Base-by-base conservation (phyloP, 2,329 filamentous ascomycete genomes). In the Epichloe coenophiala region DNA sequence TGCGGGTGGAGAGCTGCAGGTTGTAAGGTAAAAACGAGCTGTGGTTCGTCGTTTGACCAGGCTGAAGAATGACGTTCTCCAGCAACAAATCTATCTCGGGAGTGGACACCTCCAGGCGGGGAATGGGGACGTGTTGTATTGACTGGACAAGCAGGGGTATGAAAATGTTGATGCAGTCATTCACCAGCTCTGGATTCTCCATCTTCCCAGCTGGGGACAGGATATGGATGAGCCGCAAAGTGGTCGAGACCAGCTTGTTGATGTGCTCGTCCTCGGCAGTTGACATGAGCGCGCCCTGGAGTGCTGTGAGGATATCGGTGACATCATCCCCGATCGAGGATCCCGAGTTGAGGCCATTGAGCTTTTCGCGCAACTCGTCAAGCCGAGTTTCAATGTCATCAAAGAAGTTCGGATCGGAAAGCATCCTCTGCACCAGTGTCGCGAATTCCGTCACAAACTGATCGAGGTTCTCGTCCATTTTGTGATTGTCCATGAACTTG, bases 61-160 rank as follows among this genome's bases (percentile, higher is more conserved):
- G 91, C 61, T 96, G 88, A 35, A 97, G 75, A 53, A 97, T 85
- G 35, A 97, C 73, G 56, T 95, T 96, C 62, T 97, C 91, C 2
- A 97, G 71, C 1, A 97, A 71, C 5, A 97, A 76, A 59, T 96
- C 90, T 50, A 95, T 74, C 36, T 86, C 81, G 0, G 89, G 90
- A 3, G 84, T 85, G 1, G 87, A 85, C 5, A 96, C 73, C 65
- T 96, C 91, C n/a, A 96, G 68, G 4, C 91, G 83, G 0, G 90
- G 90, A 48, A 97, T 93, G 0, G 91, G 91, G 4, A 97, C 71
- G 66, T 88, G 89, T 63, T 96, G 89, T 35, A 97, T 75, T 2
- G 80, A 79, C 56, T 87, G 76, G 51, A 96, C 77, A 4, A 89
- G 61, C 12, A 88, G 70, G 0, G 91, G 91, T 5, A 93, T 73